Percentiles rank a stretch among this genome's conserved stretches.
Conservation (phyloP, 2,329 filamentous ascomycete genomes). For the Phyllosticta citrichinensis region DNA sequence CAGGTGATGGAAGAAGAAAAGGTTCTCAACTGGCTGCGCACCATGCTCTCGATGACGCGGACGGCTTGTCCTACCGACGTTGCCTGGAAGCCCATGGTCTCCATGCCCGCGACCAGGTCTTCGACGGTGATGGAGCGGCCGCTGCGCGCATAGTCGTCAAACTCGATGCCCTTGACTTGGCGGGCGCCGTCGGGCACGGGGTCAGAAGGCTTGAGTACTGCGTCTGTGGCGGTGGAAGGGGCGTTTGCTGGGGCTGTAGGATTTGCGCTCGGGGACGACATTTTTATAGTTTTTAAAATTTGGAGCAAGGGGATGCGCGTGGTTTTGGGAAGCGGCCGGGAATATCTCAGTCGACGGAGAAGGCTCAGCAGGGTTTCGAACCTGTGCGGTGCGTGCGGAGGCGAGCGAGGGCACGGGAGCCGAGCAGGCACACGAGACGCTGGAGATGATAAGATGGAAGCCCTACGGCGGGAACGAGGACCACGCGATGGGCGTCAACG, state of each 20-base stretch:
- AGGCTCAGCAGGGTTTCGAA: neutral
- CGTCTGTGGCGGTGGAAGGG: constrained; percentile 50
- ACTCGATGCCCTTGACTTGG: constrained; percentile 84
- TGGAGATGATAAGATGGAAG: neutral
- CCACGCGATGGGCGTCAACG: no score
- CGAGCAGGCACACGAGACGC: neutral
- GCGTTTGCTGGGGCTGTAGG: constrained; percentile 15
- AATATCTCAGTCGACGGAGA: neutral
- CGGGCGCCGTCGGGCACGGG: constrained; percentile 70
- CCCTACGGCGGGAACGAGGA: no score
- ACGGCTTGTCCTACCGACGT: constrained; percentile 77
- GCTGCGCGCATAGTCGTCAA: constrained; percentile 58
- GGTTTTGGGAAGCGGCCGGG: neutral
- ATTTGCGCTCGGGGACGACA: neutral
- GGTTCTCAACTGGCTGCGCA: constrained; percentile 31
- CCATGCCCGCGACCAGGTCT: constrained; percentile 73
- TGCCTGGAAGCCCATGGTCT: constrained; percentile 76
- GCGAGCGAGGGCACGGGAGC: neutral
- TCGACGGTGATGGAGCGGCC: constrained; percentile 70
- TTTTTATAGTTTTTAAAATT: neutral
- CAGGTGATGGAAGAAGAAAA: neutral
- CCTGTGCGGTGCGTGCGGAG: neutral
- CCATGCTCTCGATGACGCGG: constrained; percentile 92
- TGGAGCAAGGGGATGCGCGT: neutral
- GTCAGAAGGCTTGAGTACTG: constrained; percentile 75